Evolutionary conservation across 768 basidiomycete genomes (phyloP).

Genomic region (Cystobasidium tubakii): DNA sequence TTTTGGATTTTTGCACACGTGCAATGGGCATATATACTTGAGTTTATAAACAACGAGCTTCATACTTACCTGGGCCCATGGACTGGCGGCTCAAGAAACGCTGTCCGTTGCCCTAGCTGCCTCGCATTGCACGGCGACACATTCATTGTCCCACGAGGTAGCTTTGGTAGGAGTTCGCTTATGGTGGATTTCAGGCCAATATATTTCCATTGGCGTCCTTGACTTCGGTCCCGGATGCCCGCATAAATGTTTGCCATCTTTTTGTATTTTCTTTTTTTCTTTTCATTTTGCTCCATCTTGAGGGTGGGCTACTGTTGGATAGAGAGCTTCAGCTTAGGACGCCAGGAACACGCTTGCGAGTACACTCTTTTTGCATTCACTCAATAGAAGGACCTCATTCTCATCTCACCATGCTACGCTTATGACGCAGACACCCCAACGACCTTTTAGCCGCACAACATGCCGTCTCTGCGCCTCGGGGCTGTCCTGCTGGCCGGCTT

Average conservation of each 20-base stretch:
- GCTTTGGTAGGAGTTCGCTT: constrained; percentile 24
- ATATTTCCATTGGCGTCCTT: constrained; percentile 26
- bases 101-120: constrained; percentile 20
- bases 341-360: too few species aligned
- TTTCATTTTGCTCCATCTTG: background rate
- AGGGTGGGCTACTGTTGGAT: background rate
- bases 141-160: constrained; percentile 7
- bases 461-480: background rate
- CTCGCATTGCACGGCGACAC: constrained; percentile 24
- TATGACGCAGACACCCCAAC: too few species aligned
- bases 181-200: constrained; percentile 19
- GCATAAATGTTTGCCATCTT: constrained; percentile 6
- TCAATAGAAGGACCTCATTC: too few species aligned
- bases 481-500: constrained; percentile 11
- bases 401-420: too few species aligned
- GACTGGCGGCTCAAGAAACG: constrained; percentile 22
- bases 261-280: background rate
- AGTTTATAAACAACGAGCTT: too few species aligned
- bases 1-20: too few species aligned
- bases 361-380: too few species aligned
- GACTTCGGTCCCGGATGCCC: constrained; percentile 21
- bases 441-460: too few species aligned
- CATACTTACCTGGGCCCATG: constrained; percentile 7
- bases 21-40: too few species aligned
- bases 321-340: too few species aligned